phyloP scores from a whole-genome alignment of 768 basidiomycete species.

The Termitomyces sp. region DNA sequence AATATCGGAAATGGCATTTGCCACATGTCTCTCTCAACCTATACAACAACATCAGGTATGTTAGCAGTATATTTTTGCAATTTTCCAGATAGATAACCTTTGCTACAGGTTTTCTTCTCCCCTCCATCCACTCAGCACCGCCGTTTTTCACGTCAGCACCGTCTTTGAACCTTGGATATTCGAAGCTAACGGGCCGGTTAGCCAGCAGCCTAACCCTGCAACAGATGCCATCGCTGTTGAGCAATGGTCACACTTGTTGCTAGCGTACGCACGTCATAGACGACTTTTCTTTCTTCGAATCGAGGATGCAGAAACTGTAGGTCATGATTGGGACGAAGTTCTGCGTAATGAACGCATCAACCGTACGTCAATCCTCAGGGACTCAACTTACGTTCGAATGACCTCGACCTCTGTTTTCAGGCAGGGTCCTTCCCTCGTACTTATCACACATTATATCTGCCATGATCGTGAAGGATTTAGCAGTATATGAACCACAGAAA shows the following conservation, averaged over 20 bases:
- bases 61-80: slow-evolving; percentile 1
- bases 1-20: neutral
- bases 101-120: slow-evolving; percentile 62
- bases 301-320: slow-evolving; percentile 67
- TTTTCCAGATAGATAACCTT: neutral
- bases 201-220: slow-evolving; percentile 69
- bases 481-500: slow-evolving; percentile 69
- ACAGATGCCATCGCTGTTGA: slow-evolving; percentile 59
- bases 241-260: slow-evolving; percentile 76
- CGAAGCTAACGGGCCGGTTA: slow-evolving; percentile 26
- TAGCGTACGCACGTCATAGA: slow-evolving; percentile 67
- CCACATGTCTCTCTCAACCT: slow-evolving; percentile 48
- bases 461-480: slow-evolving; percentile 62
- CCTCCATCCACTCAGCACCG: slow-evolving; percentile 78
- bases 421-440: slow-evolving; percentile 55
- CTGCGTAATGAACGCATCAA: slow-evolving; percentile 75
- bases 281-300: slow-evolving; percentile 60
- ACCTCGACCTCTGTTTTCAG: slow-evolving; percentile 27
- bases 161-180: slow-evolving; percentile 2
- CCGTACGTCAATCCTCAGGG: slow-evolving; percentile 37
- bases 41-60: slow-evolving; percentile 56
- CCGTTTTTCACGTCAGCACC: slow-evolving; percentile 81
- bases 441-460: slow-evolving; percentile 50
- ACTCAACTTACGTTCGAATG: neutral
- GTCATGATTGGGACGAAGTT: slow-evolving; percentile 76